Base-by-base conservation (phyloP, 495 filamentous ascomycete species). In the Aspergillus panamensis region DNA sequence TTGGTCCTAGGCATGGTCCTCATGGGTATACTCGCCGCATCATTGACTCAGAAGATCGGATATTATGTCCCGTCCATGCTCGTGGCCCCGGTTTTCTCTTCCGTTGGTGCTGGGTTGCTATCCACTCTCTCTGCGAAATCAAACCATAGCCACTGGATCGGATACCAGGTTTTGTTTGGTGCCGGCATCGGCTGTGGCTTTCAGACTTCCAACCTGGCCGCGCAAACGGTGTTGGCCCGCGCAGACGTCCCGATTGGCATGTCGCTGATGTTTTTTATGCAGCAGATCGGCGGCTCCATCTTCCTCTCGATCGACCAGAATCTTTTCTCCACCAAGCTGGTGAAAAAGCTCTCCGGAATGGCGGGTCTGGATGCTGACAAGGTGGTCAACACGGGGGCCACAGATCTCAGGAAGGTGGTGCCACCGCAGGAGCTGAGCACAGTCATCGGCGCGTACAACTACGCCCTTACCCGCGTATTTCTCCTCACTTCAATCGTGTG, bases 31-130 rank as follows among this genome's bases (percentile, higher is more conserved):
- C 51, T 63, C 2, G 48, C 47, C 16, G 55, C 47, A 6, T 12
- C 37, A 8, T 20, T 57, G 9, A 72, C 64, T 8, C 49, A 42
- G 6, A 48, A 57, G 1, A 43, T 72, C 20, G 78, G 77, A 7
- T 74, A 75, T 58, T 78, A 79, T 57, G 66, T 64, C 8, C 75
- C 75, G 0, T 67, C 64, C 42, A 69, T 75, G 63, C 62, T 75
- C 1, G 39, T 62, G 16, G 58, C 62, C 12, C 62, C 67, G 1
- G 19, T 65, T 8, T 54, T 76, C 10, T 55, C 61, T 25, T 59
- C 71, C 17, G 55, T 77, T 25, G 75, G 67, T 8, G 51, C 61
- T 1, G 71, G 77, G 0, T 51, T 80, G 2, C 47, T 78, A 10
- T 68, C 72, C 16, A 67, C 62, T 3, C 62, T 67, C 25, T 29